Base-by-base conservation (phyloP, 805 yeast species). In the Yamadazyma ubonensis region DNA sequence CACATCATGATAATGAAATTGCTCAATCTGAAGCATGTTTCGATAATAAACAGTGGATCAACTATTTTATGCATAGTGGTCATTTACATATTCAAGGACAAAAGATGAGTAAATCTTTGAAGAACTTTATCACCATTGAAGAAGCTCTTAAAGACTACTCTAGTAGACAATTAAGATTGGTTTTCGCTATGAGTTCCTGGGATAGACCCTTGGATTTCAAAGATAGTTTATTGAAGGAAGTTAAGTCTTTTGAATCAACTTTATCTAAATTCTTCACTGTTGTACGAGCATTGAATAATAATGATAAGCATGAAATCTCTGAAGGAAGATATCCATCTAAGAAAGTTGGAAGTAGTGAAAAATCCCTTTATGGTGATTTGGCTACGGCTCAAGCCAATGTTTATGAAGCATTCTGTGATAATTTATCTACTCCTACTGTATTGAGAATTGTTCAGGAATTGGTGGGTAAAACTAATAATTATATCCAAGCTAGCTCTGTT, bases 41-140 rank as follows among this genome's bases (percentile, higher is more conserved):
- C 61, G 89, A 86, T 57, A 82, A 86, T 63, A 66, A 78, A 36
- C 99, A 93, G 66, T 93, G 99, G 99, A 87, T 93, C 40, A 91
- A 93, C 64, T 93, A 93, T 60, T 93, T 93, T 67, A 64, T 93
- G 63, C 99, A 93, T 63, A 88, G 95, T 29, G 99, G 99, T 29
- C 99, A 93, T 65, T 75, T 93, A 55, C 99, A 93, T 61, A 93
- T 93, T 51, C 97, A 93, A 63, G 99, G 99, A 15, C 97, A 89
- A 66, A 93, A 93, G 58, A 93, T 93, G 99, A 84, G 95, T 34
- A 93, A 93, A 67, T 83, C 95, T 31, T 73, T 93, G 57, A 93
- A 93, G 63, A 93, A 93, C 66, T 93, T 93, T 60, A 91, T 93
- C 57, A 89, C 98, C 8, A 88, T 93, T 51, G 86, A 84, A 48